Percentiles rank a stretch among this genome's conserved stretches.
Conservation (phyloP, 1,284 basidiomycete genomes). For the Calocybe gambosa region DNA sequence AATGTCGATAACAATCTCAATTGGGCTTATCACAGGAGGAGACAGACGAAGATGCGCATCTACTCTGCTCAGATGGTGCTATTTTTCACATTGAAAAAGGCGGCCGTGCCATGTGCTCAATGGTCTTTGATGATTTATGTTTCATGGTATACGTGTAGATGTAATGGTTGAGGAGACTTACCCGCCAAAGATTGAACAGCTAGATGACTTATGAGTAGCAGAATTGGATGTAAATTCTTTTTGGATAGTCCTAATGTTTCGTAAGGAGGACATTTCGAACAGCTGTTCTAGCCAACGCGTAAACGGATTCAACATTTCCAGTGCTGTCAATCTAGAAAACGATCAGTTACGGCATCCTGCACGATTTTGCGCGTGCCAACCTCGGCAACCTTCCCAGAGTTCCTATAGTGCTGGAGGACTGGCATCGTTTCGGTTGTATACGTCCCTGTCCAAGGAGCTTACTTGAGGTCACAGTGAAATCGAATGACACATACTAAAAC, state of each 20-base stretch:
- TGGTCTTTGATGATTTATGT: constrained; percentile 29
- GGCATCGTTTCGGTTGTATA: constrained; percentile 95
- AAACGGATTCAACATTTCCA: constrained; percentile 68
- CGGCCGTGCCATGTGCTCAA: constrained; percentile 48
- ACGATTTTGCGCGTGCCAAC: constrained; percentile 37
- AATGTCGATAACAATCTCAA: neutral
- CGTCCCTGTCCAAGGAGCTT: constrained; percentile 49
- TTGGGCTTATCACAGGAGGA: constrained; percentile 36
- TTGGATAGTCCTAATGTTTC: constrained; percentile 4
- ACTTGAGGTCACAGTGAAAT: neutral
- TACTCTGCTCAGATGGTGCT: constrained; percentile 71
- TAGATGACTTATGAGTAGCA: neutral
- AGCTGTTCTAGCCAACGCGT: constrained; percentile 52
- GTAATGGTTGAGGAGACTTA: neutral
- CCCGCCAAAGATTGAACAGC: neutral
- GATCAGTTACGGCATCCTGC: neutral
- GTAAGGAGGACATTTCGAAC: constrained; percentile 40
- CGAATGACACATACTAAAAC: constrained; percentile 65
- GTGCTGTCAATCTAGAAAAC: constrained; percentile 70
- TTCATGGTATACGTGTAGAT: constrained; percentile 40
- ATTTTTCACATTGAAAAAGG: constrained; percentile 53
- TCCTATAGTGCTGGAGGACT: constrained; percentile 84
- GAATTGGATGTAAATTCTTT: neutral
- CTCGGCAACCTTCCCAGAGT: constrained; percentile 71
- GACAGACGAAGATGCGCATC: constrained; percentile 50